Percentiles rank a stretch among this genome's conserved stretches.
phyloP scores from a whole-genome alignment of 2,329 filamentous ascomycete species.

The Botrytis pseudocinerea region DNA sequence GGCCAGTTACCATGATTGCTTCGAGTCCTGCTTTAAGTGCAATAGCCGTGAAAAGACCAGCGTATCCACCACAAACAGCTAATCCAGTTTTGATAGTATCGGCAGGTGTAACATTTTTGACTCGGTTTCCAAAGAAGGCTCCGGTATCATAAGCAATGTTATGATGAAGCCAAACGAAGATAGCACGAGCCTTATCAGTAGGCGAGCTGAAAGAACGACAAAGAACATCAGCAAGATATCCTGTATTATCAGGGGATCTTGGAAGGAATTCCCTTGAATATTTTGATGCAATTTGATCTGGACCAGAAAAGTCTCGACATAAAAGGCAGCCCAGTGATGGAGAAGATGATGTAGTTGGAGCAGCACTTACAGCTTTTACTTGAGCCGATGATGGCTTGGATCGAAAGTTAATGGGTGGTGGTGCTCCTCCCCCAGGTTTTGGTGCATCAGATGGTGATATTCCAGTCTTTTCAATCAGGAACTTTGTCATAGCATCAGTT shows the following conservation, averaged over 20 bases:
- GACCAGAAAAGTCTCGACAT: conserved; percentile 84
- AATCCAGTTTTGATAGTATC: conserved; percentile 74
- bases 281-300: conserved; percentile 74
- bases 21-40: conserved; percentile 79
- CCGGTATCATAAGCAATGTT: conserved; percentile 84
- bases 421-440: conserved; percentile 29
- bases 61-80: conserved; percentile 92
- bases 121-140: conserved; percentile 72
- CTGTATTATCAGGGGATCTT: conserved; percentile 58
- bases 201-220: conserved; percentile 76
- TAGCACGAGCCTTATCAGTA: conserved; percentile 88
- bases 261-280: conserved; percentile 75
- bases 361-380: conserved; percentile 47
- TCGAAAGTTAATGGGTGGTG: conserved; percentile 38
- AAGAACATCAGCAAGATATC: conserved; percentile 74
- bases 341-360: conserved; percentile 31
- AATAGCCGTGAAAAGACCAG: conserved; percentile 75
- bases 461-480: conserved; percentile 35
- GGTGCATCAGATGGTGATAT: conserved; percentile 31
- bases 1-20: conserved; percentile 70
- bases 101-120: conserved; percentile 67
- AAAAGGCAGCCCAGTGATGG: conserved; percentile 61
- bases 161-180: conserved; percentile 95
- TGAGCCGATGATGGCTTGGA: conserved; percentile 46
- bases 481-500: conserved; percentile 31